Evolutionary conservation across 2,329 filamentous ascomycete species (phyloP).

Genomic region (Verticillium zaregamsianum): DNA sequence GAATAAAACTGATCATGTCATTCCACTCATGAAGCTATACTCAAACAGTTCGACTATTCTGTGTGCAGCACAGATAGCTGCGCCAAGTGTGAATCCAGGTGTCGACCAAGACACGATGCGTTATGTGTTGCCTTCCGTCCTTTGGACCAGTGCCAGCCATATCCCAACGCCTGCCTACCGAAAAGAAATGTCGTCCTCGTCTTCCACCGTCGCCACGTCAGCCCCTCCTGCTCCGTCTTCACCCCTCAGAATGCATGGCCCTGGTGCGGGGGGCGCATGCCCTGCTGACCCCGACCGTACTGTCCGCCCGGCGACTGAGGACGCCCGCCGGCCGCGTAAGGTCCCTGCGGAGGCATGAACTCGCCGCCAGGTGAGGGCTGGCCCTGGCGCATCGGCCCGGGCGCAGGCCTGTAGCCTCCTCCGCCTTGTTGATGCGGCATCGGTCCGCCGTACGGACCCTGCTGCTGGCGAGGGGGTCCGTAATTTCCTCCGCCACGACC

Average conservation of each 20-base stretch:
- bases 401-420: slow-evolving; percentile 4
- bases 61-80: neutral
- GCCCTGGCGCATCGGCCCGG: slow-evolving; percentile 18
- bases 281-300: slow-evolving; percentile 7
- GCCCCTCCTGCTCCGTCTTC: neutral
- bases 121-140: neutral
- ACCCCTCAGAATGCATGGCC: slow-evolving; percentile 22
- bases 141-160: neutral
- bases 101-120: neutral
- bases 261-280: slow-evolving; percentile 23
- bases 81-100: neutral
- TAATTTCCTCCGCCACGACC: neutral
- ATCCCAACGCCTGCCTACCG: neutral
- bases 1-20: neutral
- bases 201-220: neutral
- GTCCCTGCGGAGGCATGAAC: slow-evolving; percentile 22
- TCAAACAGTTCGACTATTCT: neutral
- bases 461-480: slow-evolving; percentile 3
- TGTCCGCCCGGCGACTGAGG: slow-evolving; percentile 4
- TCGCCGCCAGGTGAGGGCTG: slow-evolving; percentile 18
- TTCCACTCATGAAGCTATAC: neutral
- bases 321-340: slow-evolving; percentile 18
- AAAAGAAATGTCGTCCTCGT: neutral
- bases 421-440: slow-evolving; percentile 8
- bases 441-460: slow-evolving; percentile 1